Percentiles rank a stretch among this genome's conserved stretches.
These are phyloP conservation scores for Fraxinus paxiana DNA, from an alignment of 305 asterid species.

Conservation along the genomic window DNA sequence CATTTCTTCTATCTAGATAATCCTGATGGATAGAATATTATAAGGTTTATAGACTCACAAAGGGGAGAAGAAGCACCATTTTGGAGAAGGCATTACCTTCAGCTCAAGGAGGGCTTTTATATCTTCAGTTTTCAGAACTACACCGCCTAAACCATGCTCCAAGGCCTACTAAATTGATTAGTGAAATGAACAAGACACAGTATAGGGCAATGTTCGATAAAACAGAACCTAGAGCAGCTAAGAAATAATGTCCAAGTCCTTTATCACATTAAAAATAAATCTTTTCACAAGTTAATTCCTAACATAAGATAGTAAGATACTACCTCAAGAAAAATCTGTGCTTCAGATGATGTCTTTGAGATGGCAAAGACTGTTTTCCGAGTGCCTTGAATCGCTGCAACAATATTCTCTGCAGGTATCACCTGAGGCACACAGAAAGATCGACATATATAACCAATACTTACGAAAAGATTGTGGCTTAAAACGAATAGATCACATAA, in stretches of 20 bases:
- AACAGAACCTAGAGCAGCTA: neutral
- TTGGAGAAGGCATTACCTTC: conserved; percentile 47
- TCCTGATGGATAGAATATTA: conserved; percentile 39
- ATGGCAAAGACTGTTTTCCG: conserved; percentile 61
- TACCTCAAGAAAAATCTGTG: conserved; percentile 77
- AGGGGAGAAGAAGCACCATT: conserved; percentile 5
- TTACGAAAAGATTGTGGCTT: neutral
- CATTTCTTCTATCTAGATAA: conserved; percentile 62
- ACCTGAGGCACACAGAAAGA: conserved; percentile 37
- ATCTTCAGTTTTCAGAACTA: conserved; percentile 76
- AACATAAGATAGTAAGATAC: conserved; percentile 17
- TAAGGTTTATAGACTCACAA: conserved; percentile 20
- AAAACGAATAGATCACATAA: neutral
- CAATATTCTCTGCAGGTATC: conserved; percentile 84
- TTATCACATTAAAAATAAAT: neutral
- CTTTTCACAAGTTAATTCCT: neutral
- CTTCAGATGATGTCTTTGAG: conserved; percentile 68
- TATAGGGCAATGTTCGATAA: neutral
- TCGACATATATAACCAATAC: neutral
- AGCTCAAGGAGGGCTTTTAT: conserved; percentile 56
- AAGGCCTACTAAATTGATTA: conserved; percentile 59
- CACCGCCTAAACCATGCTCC: conserved; percentile 86
- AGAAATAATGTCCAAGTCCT: neutral
- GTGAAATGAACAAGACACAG: conserved; percentile 10
- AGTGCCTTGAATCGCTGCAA: conserved; percentile 73